Base-by-base conservation (phyloP, 2,329 filamentous ascomycete genomes). In the Diplocarpon mali region DNA sequence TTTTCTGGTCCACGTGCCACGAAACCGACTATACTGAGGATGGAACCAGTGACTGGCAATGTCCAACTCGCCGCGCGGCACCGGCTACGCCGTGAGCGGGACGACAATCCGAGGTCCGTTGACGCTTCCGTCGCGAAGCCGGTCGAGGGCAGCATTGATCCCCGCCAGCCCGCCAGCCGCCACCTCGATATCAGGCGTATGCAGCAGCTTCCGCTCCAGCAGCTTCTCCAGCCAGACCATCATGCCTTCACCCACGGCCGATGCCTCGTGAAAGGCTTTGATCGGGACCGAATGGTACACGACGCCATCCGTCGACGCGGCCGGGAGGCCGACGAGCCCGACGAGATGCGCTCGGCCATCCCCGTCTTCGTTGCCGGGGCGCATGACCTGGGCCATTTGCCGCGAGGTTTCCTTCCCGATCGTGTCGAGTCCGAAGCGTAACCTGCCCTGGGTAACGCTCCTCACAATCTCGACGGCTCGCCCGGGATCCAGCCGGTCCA, bases 181-280 rank as follows among this genome's bases (percentile, higher is more conserved):
- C 17, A 75, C 73, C 14, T 83, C 70, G n/a, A 85, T 73, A 27
- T 83, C 77, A 0, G 83, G 82, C 4, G 79, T 69, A 4, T 68
- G 63, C 2, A 88, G 55, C 0, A 69, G 58, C 0, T 69, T 67
- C 0, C 68, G 64, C 8, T 70, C 65, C 6, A 88, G 61, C n/a
- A 88, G 61, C 17, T 68, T 65, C 59, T 86, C 83, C 20, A 86
- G 64, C 83, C 83, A 88, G 1, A 65, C 59, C 11, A 77, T 76
- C 43, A 86, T 59, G 0, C 68, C 69, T 50, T 78, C 72, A 0
- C 84, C 84, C 0, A 87, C 67, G 1, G 68, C 67, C 0, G 76
- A 72, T 0, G 79, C 70, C 46, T 82, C 77, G 57, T 89, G 84
- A 56, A 85, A 88, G 3, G 85, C 57, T 61, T 88, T 88, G 49